phyloP scores from a whole-genome alignment of 1,284 basidiomycete species.

The Porogramme epimiltina region DNA sequence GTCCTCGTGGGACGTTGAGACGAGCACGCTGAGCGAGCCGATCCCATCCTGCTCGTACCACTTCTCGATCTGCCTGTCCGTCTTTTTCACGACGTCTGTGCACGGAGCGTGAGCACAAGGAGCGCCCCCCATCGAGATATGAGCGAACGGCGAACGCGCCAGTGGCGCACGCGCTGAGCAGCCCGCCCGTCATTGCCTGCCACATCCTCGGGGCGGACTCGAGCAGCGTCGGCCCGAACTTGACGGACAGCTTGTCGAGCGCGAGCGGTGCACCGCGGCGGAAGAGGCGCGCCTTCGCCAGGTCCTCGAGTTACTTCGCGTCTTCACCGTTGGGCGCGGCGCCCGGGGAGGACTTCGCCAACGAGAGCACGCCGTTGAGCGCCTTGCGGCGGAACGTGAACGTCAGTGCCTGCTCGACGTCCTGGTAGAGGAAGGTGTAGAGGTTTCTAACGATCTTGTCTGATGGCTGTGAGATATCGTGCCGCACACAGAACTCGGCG shows the following conservation, averaged over 20 bases:
- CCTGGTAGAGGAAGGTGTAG: constrained; percentile 95
- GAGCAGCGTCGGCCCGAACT: constrained; percentile 79
- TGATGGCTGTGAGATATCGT: constrained; percentile 63
- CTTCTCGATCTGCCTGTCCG: constrained; percentile 66
- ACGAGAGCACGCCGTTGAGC: constrained; percentile 79
- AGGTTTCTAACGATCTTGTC: constrained; percentile 98
- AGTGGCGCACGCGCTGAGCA: constrained; percentile 68
- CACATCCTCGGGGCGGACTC: constrained; percentile 89
- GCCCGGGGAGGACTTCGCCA: constrained; percentile 44
- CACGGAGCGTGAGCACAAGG: not conserved
- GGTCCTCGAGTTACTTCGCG: constrained; percentile 45
- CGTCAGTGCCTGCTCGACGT: constrained; percentile 86
- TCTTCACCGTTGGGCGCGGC: constrained; percentile 45
- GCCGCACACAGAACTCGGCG: constrained; percentile 80
- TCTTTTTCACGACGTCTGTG: constrained; percentile 54
- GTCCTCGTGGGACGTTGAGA: constrained; percentile 73
- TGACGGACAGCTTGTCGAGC: constrained; percentile 76
- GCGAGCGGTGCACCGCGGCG: constrained; percentile 86
- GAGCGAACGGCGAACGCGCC: constrained; percentile 48
- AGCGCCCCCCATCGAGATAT: not conserved
- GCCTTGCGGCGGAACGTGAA: constrained; percentile 70
- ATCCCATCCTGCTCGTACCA: constrained; percentile 89
- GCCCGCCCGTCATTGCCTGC: constrained; percentile 86
- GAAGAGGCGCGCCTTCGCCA: constrained; percentile 59
- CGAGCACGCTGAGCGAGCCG: constrained; percentile 89